phyloP scores from a whole-genome alignment of 2,329 filamentous ascomycete species.

The Seiridium unicorne region DNA sequence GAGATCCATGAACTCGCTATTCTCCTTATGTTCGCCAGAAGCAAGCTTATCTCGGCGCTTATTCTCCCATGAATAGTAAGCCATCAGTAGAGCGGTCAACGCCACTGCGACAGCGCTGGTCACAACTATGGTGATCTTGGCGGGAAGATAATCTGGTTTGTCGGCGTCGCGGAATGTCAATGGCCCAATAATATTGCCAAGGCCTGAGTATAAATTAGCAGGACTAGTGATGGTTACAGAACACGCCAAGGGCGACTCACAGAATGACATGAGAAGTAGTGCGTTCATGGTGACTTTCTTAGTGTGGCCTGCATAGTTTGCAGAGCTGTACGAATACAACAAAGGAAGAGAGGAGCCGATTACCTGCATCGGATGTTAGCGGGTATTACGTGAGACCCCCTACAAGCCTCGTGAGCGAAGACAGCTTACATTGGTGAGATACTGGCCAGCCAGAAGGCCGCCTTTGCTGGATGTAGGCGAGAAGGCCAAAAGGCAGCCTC shows the following conservation, averaged over 20 bases:
- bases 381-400: background rate
- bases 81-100: conserved; percentile 41
- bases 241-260: conserved; percentile 8
- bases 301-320: conserved; percentile 46
- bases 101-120: conserved; percentile 41
- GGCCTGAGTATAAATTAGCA: conserved; percentile 13
- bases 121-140: conserved; percentile 38
- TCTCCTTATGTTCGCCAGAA: conserved; percentile 17
- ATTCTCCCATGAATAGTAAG: conserved; percentile 51
- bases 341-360: conserved; percentile 41
- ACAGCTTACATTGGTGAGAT: conserved; percentile 35
- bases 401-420: background rate
- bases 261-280: conserved; percentile 39
- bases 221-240: background rate
- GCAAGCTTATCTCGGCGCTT: conserved; percentile 25
- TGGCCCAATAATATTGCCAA: conserved; percentile 40
- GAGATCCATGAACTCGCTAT: conserved; percentile 28
- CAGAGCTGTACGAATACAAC: conserved; percentile 25
- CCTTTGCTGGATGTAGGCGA: conserved; percentile 32
- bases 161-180: conserved; percentile 33
- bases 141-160: conserved; percentile 36
- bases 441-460: conserved; percentile 39
- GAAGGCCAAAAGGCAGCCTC: conserved; percentile 39
- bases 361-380: conserved; percentile 7
- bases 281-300: conserved; percentile 53